phyloP scores from a whole-genome alignment of 2,329 filamentous ascomycete genomes.

The Clarireedia hainanense region DNA sequence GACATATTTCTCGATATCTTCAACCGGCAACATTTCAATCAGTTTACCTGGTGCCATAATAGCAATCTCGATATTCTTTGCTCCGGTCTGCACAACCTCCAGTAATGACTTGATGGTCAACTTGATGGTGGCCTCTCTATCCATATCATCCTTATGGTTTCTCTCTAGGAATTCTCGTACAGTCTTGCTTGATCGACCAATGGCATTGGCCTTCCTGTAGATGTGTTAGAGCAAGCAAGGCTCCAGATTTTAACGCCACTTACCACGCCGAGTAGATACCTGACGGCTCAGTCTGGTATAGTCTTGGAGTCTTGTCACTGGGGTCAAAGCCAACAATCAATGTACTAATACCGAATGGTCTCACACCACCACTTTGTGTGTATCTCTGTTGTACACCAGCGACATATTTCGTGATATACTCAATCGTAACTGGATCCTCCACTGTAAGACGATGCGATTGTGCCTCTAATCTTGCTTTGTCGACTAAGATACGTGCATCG shows the following conservation, averaged over 20 bases:
- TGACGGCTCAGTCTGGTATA: slow-evolving; percentile 98
- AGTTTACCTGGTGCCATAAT: slow-evolving; percentile 90
- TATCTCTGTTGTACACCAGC: slow-evolving; percentile 97
- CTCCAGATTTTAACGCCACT: slow-evolving; percentile 23
- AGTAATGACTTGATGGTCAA: slow-evolving; percentile 96
- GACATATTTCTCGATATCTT: slow-evolving; percentile 95
- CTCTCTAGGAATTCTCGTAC: slow-evolving; percentile 97
- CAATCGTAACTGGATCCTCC: slow-evolving; percentile 93
- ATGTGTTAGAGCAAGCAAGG: slow-evolving; percentile 11
- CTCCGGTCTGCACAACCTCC: slow-evolving; percentile 96
- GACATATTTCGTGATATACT: slow-evolving; percentile 99
- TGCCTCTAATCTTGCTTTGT: slow-evolving; percentile 95
- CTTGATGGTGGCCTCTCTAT: slow-evolving; percentile 90
- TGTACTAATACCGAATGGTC: slow-evolving; percentile 98
- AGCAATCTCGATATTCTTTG: slow-evolving; percentile 99
- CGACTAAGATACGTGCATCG: slow-evolving; percentile 93
- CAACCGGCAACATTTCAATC: slow-evolving; percentile 88
- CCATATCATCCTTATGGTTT: slow-evolving; percentile 98
- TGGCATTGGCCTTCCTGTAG: slow-evolving; percentile 94
- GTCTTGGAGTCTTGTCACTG: slow-evolving; percentile 75
- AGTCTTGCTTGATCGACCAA: slow-evolving; percentile 96
- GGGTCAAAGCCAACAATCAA: slow-evolving; percentile 98
- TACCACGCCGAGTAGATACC: slow-evolving; percentile 99
- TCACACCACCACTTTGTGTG: slow-evolving; percentile 95
- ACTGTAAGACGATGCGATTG: slow-evolving; percentile 96